Evolutionary conservation across 1,284 basidiomycete species (phyloP), one percentile per base, ranked within the genome.

Genomic region (Amylostereum chailletii): DNA sequence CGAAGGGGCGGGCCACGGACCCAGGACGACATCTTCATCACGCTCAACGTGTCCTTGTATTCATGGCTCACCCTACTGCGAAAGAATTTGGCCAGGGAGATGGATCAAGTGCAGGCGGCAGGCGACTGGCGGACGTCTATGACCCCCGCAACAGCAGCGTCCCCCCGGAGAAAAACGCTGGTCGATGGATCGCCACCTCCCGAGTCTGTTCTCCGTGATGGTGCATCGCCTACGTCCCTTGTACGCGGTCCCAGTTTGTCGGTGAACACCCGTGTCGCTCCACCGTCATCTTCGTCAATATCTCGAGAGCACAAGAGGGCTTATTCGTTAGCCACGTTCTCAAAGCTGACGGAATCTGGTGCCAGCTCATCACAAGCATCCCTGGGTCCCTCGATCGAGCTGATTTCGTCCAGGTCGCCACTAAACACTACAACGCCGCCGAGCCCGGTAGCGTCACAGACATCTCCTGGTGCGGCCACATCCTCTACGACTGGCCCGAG

Each of bases 41-140:
- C 86, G 2, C 71, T 90, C 54, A 90, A 90, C 65, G 80, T 90
- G 59, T 75, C 82, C 0, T 69, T 90, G 1, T 90, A 90, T 58
- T 79, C 84, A 9, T 89, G 87, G 86, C 74, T 90, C 30, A 87
- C 84, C 0, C 63, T 83, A 11, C 70, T 89, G 41, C 77, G 84
- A 49, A 89, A 87, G 62, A 85, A 79, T 49, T 68, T 90, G 53
- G 71, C 80, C 8, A 69, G 83, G 48, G 86, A 88, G 60, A 78
- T 90, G 77, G 81, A 83, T 37, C 85, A 88, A 61, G 79, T 79
- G 0, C 75, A 76, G 52, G 73, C 74, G 19, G 65, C 75, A 5
- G 70, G 74, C n/a, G 81, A 78, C 47, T 74, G 74, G 66, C 71
- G 38, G 29, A 48, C 53, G 4, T 38, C 41, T 5, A 34, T 46